Evolutionary conservation across 2,329 filamentous ascomycete species (phyloP).

Genomic region (Nigrograna mackinnonii): DNA sequence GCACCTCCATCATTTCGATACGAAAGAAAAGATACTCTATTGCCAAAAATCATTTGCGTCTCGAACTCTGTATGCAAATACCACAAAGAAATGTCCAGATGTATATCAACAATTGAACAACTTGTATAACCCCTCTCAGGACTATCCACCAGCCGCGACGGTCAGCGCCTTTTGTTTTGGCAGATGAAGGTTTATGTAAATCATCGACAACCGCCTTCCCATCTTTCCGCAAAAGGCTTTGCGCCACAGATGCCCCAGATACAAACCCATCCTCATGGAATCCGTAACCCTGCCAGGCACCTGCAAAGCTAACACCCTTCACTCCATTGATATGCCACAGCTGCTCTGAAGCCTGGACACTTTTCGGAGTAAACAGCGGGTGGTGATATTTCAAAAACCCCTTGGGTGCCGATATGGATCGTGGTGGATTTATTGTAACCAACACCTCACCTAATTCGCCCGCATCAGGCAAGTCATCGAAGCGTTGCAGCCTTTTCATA

Average conservation of each 20-base stretch:
- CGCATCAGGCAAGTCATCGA: slow-evolving; percentile 1
- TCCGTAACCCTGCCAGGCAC: slow-evolving; percentile 15
- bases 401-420: slow-evolving; percentile 1
- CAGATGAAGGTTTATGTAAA: no score
- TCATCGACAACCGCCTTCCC: no score
- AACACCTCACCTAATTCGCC: slow-evolving; percentile 11
- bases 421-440: slow-evolving; percentile 14
- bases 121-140: no score
- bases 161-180: no score
- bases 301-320: slow-evolving; percentile 9
- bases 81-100: no score
- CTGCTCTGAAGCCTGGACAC: slow-evolving; percentile 3
- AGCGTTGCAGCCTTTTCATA: slow-evolving; percentile 13
- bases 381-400: slow-evolving; percentile 10
- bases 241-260: slow-evolving; percentile 7
- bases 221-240: slow-evolving; percentile 5
- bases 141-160: no score
- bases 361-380: slow-evolving; percentile 9
- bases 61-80: no score
- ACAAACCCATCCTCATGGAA: slow-evolving; percentile 16
- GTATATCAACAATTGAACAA: no score
- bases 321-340: slow-evolving; percentile 10
- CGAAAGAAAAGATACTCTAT: no score
- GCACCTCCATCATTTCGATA: no score
- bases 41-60: no score